Base-by-base conservation (phyloP, 257 asterid genomes). In the Penstemon davidsonii region DNA sequence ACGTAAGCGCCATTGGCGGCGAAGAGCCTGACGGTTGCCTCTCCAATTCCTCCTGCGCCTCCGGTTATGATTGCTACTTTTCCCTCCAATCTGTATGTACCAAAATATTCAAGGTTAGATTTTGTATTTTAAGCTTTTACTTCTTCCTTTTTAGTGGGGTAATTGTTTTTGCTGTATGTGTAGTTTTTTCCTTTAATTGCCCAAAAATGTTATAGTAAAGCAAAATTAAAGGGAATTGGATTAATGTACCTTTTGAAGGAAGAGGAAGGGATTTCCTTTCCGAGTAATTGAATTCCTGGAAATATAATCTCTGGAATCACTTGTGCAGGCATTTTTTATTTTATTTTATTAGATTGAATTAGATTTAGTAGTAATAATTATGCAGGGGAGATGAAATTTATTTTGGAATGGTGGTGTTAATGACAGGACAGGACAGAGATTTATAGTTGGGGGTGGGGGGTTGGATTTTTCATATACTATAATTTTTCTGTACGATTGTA, bases 31-130 rank as follows among this genome's bases (percentile, higher is more conserved):
- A 85, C 96, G 0, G 96, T 84, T 5, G 92, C 95, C 82, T 88
- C 95, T 9, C 97, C 97, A 1, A 91, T 91, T 15, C 97, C 97
- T 42, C 90, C 66, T 0, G 95, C 96, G 5, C 97, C 97, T 41
- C 96, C 97, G 0, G 97, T 91, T 11, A 91, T 80, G 0, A 91
- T 80, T 0, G 93, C 91, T 0, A 91, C 72, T 55, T 86, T 91
- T 5, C 95, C 96, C 15, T 86, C 96, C 82, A 91, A 69, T 67
- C 97, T 90, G 78, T 54, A 50, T 13, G 19, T 4, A 8, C 43
- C 7, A 7, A 55, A 6, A 18, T 12, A 15, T 55, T 7, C 12
- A 46, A 7, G 12, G 33, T 25, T 25, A 25, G 33, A 25, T 25
- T 25, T 25, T 2, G 33, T 25, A 25, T 2, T 25, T 25, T 25